Conservation (phyloP, 495 filamentous ascomycete genomes). For the Trypethelium eluteriae region DNA sequence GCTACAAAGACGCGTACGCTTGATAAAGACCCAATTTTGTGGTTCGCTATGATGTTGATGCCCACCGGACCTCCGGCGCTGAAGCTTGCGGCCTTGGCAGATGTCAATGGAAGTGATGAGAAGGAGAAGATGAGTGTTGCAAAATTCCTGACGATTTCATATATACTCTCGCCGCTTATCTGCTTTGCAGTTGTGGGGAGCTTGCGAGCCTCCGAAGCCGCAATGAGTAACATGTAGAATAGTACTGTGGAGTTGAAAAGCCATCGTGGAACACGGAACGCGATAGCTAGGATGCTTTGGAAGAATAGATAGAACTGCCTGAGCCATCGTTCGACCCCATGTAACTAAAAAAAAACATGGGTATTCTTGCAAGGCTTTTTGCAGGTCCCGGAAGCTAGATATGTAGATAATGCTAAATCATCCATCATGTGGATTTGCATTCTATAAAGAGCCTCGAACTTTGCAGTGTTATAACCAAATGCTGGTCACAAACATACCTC, state of each 20-base stretch:
- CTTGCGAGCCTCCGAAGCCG: conserved; percentile 23
- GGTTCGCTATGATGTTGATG: conserved; percentile 74
- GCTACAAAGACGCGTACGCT: conserved; percentile 52
- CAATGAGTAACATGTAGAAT: conserved; percentile 5
- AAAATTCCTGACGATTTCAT: conserved; percentile 50
- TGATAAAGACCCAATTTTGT: conserved; percentile 59
- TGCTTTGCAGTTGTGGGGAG: conserved; percentile 23
- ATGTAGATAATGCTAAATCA: too few relatives aligned
- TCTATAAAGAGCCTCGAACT: too few relatives aligned
- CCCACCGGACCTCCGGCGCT: conserved; percentile 64
- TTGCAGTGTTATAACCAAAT: not conserved
- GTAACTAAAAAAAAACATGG: too few relatives aligned
- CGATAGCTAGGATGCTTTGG: not conserved
- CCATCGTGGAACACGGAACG: not conserved
- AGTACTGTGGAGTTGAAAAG: not conserved
- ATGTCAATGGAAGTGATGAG: conserved; percentile 52
- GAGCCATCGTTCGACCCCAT: too few relatives aligned
- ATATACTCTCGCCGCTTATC: conserved; percentile 24
- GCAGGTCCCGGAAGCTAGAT: too few relatives aligned
- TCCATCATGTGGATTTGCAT: too few relatives aligned
- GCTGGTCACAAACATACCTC: not conserved
- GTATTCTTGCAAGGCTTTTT: too few relatives aligned
- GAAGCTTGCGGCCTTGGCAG: conserved; percentile 59
- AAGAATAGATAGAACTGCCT: not conserved
- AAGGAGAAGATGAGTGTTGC: conserved; percentile 61